A percentile compares a stretch with the other conserved stretches of the same genome.
Evolutionary conservation across 164 flowering plant genomes (phyloP).

Genomic region (Santalum album): DNA sequence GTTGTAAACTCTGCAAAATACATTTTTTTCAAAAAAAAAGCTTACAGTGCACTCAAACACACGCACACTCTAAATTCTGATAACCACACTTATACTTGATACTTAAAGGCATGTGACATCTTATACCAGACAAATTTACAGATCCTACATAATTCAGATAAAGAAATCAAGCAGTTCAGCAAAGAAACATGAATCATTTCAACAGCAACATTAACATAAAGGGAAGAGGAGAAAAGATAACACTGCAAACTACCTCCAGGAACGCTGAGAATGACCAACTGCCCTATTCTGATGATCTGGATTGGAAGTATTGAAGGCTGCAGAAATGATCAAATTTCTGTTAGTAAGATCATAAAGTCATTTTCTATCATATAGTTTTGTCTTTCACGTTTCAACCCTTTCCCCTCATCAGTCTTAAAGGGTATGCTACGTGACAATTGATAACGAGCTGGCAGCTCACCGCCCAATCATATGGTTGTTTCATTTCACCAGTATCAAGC

Average conservation of each 20-base stretch:
- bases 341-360: not conserved
- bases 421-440: not conserved
- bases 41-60: no score
- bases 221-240: constrained; percentile 1
- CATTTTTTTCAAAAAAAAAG: no score
- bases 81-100: not conserved
- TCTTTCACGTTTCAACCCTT: no score
- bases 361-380: not conserved
- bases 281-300: constrained; percentile 88
- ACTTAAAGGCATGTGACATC: no score
- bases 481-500: constrained; percentile 99
- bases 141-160: no score
- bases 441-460: constrained; percentile 51
- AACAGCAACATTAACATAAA: not conserved
- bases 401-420: no score
- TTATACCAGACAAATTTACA: no score
- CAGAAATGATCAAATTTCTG: constrained; percentile 8
- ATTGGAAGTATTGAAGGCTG: constrained; percentile 97
- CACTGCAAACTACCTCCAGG: constrained; percentile 74
- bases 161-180: no score
- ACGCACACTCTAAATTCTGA: no score
- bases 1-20: constrained; percentile 75
- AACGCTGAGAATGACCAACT: constrained; percentile 84
- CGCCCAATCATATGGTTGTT: constrained; percentile 92
- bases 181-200: no score